These are phyloP conservation scores for Solanum arcanum DNA, from an alignment of 257 asterid genomes.

Conservation along the genomic window DNA sequence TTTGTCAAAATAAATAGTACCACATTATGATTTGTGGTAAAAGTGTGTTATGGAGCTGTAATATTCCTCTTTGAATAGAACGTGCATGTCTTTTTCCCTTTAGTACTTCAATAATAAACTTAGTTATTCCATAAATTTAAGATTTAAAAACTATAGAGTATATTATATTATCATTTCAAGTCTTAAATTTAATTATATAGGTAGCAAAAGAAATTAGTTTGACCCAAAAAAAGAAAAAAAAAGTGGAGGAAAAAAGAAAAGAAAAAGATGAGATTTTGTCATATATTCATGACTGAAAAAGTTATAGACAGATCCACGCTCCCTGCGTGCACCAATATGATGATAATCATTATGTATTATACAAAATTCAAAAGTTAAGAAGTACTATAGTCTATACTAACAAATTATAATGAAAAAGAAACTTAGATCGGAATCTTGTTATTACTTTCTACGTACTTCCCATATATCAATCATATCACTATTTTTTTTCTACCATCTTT, in stretches of 20 bases:
- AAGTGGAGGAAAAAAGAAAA: background rate
- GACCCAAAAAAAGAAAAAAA: background rate
- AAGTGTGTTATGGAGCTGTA: background rate
- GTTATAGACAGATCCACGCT: background rate
- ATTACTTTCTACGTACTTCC: background rate
- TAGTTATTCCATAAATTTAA: too few species aligned
- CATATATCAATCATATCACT: background rate
- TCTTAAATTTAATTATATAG: background rate
- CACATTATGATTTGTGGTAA: background rate
- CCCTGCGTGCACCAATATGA: constrained; percentile 5
- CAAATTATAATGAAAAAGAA: background rate
- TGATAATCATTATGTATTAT: background rate
- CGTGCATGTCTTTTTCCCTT: background rate
- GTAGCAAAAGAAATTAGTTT: background rate
- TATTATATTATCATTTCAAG: background rate
- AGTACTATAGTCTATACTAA: background rate
- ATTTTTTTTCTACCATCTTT: background rate
- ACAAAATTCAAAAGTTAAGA: background rate
- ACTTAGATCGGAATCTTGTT: background rate
- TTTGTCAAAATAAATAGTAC: background rate
- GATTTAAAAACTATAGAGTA: background rate
- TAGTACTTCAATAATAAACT: background rate
- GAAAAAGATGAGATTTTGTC: background rate
- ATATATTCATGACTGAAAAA: background rate
- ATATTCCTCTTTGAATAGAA: background rate